These are phyloP conservation scores for Boletus subcaerulescens DNA, from an alignment of 768 basidiomycete species.

Conservation along the genomic window DNA sequence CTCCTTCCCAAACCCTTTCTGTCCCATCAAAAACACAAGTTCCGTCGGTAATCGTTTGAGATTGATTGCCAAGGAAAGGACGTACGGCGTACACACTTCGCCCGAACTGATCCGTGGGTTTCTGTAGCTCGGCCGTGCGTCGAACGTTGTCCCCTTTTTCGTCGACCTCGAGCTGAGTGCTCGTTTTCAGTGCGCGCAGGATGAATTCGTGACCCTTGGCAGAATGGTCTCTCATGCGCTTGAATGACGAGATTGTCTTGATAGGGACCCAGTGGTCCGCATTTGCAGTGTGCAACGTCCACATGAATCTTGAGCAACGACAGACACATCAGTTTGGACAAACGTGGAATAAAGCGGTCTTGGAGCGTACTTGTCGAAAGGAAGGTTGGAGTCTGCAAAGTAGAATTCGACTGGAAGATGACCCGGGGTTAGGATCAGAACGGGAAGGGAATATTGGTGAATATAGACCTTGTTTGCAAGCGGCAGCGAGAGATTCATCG, in stretches of 20 bases:
- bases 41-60: background rate
- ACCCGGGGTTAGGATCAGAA: background rate
- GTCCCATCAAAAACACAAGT: slow-evolving; percentile 1
- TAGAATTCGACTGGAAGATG: slow-evolving; percentile 80
- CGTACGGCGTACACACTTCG: slow-evolving; percentile 87
- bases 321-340: background rate
- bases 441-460: background rate
- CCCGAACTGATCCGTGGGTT: slow-evolving; percentile 76
- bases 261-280: slow-evolving; percentile 90
- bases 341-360: background rate
- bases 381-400: slow-evolving; percentile 95
- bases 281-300: slow-evolving; percentile 80
- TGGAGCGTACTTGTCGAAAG: slow-evolving; percentile 69
- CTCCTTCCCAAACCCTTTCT: slow-evolving; percentile 89
- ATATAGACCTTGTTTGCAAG: slow-evolving; percentile 53
- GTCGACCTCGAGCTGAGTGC: slow-evolving; percentile 67
- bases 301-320: slow-evolving; percentile 80
- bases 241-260: slow-evolving; percentile 86
- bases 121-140: slow-evolving; percentile 68
- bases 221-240: slow-evolving; percentile 82
- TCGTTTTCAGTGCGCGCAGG: slow-evolving; percentile 56
- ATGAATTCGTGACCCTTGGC: slow-evolving; percentile 66
- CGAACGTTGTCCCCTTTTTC: slow-evolving; percentile 70
- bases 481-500: slow-evolving; percentile 44
- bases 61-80: slow-evolving; percentile 24